phyloP scores from a whole-genome alignment of 148 eudicot genomes.

The Silene conica region DNA sequence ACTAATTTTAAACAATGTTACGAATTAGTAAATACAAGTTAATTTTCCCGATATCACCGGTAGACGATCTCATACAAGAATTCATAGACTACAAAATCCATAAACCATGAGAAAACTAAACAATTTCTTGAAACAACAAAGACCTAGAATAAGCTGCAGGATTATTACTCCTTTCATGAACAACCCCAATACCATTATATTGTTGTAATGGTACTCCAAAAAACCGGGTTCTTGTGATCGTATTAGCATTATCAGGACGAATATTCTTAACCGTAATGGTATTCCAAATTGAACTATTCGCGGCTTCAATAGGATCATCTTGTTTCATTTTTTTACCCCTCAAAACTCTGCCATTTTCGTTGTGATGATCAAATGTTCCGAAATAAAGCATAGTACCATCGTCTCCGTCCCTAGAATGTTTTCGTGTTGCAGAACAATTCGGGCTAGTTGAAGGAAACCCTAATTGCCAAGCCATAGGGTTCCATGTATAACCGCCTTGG shows the following conservation, averaged over 20 bases:
- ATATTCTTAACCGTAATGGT: no score
- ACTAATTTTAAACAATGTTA: no score
- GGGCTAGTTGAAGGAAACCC: constrained; percentile 42
- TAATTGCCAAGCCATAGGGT: constrained; percentile 32
- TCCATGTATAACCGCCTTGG: constrained; percentile 33
- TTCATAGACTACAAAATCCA: no score
- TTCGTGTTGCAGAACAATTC: constrained; percentile 39
- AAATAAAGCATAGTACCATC: background rate
- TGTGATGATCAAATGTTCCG: no score
- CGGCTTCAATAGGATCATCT: constrained; percentile 36
- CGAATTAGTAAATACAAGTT: no score
- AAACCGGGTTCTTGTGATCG: constrained; percentile 21
- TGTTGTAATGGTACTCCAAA: constrained; percentile 33
- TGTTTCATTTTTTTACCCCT: constrained; percentile 39
- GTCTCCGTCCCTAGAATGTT: constrained; percentile 50
- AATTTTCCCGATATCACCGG: no score
- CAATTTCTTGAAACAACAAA: constrained; percentile 53
- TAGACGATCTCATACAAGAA: no score
- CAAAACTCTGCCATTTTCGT: constrained; percentile 22
- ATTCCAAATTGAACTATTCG: constrained; percentile 47
- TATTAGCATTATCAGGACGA: background rate
- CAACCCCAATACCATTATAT: constrained; percentile 18
- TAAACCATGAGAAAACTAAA: background rate
- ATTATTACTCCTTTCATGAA: constrained; percentile 37
- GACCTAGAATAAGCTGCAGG: constrained; percentile 83